Base-by-base conservation (phyloP, 2,329 filamentous ascomycete species). In the Verticillium nubilum region DNA sequence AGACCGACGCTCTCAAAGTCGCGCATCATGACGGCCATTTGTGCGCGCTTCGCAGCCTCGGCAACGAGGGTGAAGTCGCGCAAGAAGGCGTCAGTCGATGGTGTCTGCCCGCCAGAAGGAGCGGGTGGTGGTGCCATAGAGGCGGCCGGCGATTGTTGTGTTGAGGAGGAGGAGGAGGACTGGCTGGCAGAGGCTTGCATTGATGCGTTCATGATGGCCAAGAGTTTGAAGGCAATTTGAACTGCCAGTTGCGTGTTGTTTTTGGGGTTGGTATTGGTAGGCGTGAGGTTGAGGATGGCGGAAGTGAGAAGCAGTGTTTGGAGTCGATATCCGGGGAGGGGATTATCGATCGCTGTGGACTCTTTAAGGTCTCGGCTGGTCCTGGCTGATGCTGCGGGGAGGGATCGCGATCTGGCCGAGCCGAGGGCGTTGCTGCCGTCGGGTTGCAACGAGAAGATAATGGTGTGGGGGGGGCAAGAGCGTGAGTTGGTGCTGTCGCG, bases 1-100 rank as follows among this genome's bases (percentile, higher is more conserved):
- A 92, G 74, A 58, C 84, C 85, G 69, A 90, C 82, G 64, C 86
- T 85, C 68, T 91, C 92, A 70, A 98, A 82, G 74, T 97, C 94
- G 63, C 93, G 84, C 81, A 93, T 90, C 72, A 97, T 79, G 68
- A 92, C 87, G 50, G 91, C 91, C 81, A 97, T 90, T 75, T 97
- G 92, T 10, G 94, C 94, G 50, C 93, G 83, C 76, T 96, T 97
- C 52, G 92, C 94, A 2, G 94, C 94, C 78, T 98, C 94, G 35
- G 93, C 93, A 50, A 97, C 84, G 29, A 97, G 84, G 60, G 85
- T 94, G 69, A 94, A 91, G 73, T 96, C 89, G 67, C 88, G 86
- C 61, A 96, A 81, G 70, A 92, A 92, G 28, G 75, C 65, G 58
- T 85, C 82, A 57, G 81, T 80, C 15, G 79, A 80, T 1, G 77